These are phyloP conservation scores for Puccinellia tenuiflora DNA, from an alignment of 176 grass and related monocot genomes.

Conservation along the genomic window DNA sequence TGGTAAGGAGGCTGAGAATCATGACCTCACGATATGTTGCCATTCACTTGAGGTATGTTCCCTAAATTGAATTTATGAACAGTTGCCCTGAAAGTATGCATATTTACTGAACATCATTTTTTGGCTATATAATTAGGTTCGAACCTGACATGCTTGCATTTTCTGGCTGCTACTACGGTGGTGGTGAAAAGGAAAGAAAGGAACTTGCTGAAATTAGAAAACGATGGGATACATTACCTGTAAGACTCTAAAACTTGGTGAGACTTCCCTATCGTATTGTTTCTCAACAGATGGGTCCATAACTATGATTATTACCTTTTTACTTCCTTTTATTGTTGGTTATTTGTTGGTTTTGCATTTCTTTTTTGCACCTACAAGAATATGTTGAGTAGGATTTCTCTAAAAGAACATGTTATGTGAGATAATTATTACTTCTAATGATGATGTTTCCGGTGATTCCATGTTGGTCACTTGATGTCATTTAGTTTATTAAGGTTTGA, in stretches of 20 bases:
- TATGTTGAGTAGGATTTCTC: not conserved
- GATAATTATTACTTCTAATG: not conserved
- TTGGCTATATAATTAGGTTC: conserved; percentile 50
- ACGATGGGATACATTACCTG: conserved; percentile 91
- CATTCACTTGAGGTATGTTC: conserved; percentile 76
- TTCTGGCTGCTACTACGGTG: conserved; percentile 94
- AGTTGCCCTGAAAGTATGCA: not conserved
- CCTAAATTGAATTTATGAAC: not conserved
- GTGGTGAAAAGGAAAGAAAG: conserved; percentile 81
- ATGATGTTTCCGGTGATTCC: not conserved
- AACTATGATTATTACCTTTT: not conserved
- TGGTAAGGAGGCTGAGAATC: conserved; percentile 59
- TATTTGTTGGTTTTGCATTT: not conserved
- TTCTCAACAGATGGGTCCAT: not conserved
- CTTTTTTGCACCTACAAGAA: not conserved
- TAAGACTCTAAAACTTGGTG: conserved; percentile 51
- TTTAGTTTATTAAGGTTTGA: not conserved
- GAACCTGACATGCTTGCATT: conserved; percentile 99
- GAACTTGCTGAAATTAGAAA: conserved; percentile 93
- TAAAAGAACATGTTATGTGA: not conserved
- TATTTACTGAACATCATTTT: not conserved
- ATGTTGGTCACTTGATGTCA: not conserved
- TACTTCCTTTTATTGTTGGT: not conserved
- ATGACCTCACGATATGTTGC: conserved; percentile 72
- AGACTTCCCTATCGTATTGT: conserved; percentile 7